These are phyloP conservation scores for Coemansia sp. DNA, from an alignment of 192 early-diverging fungal species.

Conservation along the genomic window DNA sequence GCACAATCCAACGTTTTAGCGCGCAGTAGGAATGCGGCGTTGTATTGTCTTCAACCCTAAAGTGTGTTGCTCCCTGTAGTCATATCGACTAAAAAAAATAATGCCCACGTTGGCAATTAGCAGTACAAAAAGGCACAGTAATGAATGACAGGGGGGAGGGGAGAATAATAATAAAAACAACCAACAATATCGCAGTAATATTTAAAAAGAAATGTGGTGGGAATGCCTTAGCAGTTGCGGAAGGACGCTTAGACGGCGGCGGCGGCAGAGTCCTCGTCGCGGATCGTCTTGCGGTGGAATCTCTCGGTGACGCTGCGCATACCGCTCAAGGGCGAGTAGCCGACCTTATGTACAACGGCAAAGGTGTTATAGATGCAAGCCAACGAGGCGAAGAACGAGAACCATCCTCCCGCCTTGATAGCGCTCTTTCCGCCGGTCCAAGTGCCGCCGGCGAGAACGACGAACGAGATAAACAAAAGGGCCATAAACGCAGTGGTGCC, in stretches of 20 bases:
- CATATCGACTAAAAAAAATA: background rate
- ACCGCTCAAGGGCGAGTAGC: conserved; percentile 41
- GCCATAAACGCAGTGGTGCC: conserved; percentile 65
- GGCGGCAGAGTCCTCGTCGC: conserved; percentile 43
- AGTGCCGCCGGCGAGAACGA: conserved; percentile 66
- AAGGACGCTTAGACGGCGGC: conserved; percentile 28
- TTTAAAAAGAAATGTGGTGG: background rate
- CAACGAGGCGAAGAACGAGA: conserved; percentile 75
- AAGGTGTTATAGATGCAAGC: conserved; percentile 70
- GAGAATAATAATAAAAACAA: conserved; percentile 6
- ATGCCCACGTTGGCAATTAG: conserved; percentile 1
- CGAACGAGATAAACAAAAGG: conserved; percentile 64
- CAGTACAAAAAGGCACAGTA: background rate
- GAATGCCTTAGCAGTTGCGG: background rate
- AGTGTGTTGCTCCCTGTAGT: background rate
- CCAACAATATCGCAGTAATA: conserved; percentile 1
- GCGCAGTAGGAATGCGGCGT: background rate
- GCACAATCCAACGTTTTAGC: conserved; percentile 7
- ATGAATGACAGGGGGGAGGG: background rate
- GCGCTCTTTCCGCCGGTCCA: conserved; percentile 57
- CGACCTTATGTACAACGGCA: conserved; percentile 40
- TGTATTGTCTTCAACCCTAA: background rate
- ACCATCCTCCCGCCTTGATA: conserved; percentile 70
- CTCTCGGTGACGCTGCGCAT: conserved; percentile 27
- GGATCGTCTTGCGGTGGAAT: conserved; percentile 38